Percentiles rank a stretch among this genome's conserved stretches.
These are phyloP conservation scores for Epichloe glyceriae DNA, from an alignment of 2,329 filamentous ascomycete genomes.

Conservation along the genomic window DNA sequence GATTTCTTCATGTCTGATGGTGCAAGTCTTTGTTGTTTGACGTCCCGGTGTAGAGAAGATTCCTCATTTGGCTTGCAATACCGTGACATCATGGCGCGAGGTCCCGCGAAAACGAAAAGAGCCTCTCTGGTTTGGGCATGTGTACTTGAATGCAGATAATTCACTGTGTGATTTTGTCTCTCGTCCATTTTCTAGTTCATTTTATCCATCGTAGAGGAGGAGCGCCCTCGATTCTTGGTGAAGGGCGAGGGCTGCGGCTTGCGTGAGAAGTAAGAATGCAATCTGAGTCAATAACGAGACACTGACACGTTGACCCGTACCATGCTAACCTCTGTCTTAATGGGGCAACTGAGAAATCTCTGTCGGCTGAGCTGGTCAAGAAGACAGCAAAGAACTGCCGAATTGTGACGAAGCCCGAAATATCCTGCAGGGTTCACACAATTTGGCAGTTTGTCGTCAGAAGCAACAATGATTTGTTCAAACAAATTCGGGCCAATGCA, in stretches of 20 bases:
- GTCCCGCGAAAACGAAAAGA: too few relatives aligned
- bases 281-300: neutral
- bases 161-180: too few relatives aligned
- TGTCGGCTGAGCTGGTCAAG: constrained; percentile 6
- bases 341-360: constrained; percentile 29
- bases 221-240: constrained; percentile 30
- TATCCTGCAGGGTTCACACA: neutral
- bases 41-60: too few relatives aligned
- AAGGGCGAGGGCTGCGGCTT: constrained; percentile 32
- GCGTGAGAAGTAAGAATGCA: constrained; percentile 17
- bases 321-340: constrained; percentile 32
- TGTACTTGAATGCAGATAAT: too few relatives aligned
- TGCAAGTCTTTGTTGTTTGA: too few relatives aligned
- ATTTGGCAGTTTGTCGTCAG: neutral
- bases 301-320: constrained; percentile 22
- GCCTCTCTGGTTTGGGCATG: too few relatives aligned
- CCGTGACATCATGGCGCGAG: too few relatives aligned
- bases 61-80: too few relatives aligned
- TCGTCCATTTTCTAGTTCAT: too few relatives aligned
- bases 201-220: constrained; percentile 12
- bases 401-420: neutral
- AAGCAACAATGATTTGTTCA: neutral
- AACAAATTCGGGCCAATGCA: constrained; percentile 35
- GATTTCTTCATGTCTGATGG: too few relatives aligned
- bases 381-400: neutral